Evolutionary conservation across 768 basidiomycete genomes (phyloP).

Genomic region (Agaricus blazei): DNA sequence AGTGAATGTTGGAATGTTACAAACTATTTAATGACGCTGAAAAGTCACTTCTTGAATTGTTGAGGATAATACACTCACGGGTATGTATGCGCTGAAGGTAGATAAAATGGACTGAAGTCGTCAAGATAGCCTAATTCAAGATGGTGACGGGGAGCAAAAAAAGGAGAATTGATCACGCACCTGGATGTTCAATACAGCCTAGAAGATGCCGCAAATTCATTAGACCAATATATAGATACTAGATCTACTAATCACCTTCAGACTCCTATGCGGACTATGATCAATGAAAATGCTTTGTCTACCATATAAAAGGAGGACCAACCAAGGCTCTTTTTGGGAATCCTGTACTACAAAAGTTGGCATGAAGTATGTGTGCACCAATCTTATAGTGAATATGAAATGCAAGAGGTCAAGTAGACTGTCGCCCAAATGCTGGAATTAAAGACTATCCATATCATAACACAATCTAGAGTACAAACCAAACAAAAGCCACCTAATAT

Average conservation of each 20-base stretch:
- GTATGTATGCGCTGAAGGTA: neutral
- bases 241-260: neutral
- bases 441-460: neutral
- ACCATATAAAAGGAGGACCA: neutral
- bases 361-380: neutral
- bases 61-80: neutral
- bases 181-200: neutral
- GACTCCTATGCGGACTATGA: neutral
- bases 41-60: neutral
- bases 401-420: constrained; percentile 1
- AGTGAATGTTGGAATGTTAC: neutral
- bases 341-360: neutral
- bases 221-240: no score
- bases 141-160: no score
- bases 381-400: neutral
- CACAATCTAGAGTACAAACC: neutral
- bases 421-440: neutral
- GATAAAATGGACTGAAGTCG: neutral
- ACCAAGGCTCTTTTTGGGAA: neutral
- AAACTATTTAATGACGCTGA: neutral
- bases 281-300: neutral
- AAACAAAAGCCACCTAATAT: constrained; percentile 1
- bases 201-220: neutral
- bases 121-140: neutral
- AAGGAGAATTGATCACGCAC: neutral